These are phyloP conservation scores for Onygenales sp. DNA, from an alignment of 2,329 filamentous ascomycete genomes.

Conservation along the genomic window DNA sequence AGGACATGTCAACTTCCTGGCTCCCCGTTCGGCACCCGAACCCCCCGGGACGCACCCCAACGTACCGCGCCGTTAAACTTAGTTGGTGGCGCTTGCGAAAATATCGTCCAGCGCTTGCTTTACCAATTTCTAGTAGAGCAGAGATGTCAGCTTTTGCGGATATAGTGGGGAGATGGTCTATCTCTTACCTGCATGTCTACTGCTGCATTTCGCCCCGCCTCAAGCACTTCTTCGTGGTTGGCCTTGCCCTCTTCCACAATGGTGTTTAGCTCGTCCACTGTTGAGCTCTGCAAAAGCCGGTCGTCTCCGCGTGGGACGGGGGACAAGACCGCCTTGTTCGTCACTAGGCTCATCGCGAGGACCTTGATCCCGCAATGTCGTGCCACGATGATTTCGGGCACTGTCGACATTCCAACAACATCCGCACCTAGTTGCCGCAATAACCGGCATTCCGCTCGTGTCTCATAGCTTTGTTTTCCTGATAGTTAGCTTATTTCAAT, in stretches of 20 bases:
- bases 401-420: conserved; percentile 62
- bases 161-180: background rate
- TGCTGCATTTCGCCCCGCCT: conserved; percentile 50
- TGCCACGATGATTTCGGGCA: conserved; percentile 58
- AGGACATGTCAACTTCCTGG: background rate
- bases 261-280: conserved; percentile 41
- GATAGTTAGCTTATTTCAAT: conserved; percentile 1
- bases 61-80: background rate
- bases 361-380: conserved; percentile 55
- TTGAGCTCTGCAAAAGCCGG: conserved; percentile 41
- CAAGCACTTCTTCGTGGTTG: conserved; percentile 56
- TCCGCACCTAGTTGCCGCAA: conserved; percentile 53
- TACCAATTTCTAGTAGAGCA: conserved; percentile 25
- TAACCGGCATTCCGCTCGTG: conserved; percentile 55
- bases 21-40: background rate
- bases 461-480: conserved; percentile 45
- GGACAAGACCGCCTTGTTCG: conserved; percentile 53
- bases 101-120: conserved; percentile 22
- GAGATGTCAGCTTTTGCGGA: conserved; percentile 5
- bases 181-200: conserved; percentile 50
- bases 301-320: conserved; percentile 51
- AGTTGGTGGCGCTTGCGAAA: conserved; percentile 1
- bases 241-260: conserved; percentile 52
- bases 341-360: conserved; percentile 56
- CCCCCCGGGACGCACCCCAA: background rate